Evolutionary conservation across 345 rosid species (phyloP).

Genomic region (Citrus cavaleriei): DNA sequence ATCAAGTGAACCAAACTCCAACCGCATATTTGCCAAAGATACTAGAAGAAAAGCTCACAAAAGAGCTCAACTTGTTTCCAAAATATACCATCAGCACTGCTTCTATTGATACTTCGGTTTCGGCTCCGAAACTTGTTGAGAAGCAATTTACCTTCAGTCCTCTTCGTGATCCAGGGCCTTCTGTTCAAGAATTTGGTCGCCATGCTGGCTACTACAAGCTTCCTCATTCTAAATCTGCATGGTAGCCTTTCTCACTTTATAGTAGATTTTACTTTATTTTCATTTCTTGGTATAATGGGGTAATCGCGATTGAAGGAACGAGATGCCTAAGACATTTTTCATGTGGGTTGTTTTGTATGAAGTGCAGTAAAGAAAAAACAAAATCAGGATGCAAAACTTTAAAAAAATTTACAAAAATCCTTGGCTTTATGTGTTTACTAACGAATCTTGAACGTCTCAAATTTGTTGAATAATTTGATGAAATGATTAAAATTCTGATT

Average conservation of each 20-base stretch:
- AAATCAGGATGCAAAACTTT: neutral
- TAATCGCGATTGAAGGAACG: neutral
- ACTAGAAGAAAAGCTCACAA: too few species aligned
- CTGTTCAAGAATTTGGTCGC: constrained; percentile 62
- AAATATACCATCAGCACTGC: too few species aligned
- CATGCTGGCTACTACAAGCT: constrained; percentile 77
- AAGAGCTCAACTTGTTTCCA: too few species aligned
- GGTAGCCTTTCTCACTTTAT: constrained; percentile 24
- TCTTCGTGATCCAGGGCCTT: constrained; percentile 33
- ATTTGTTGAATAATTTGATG: neutral
- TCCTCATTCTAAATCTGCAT: constrained; percentile 60
- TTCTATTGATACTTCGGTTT: too few species aligned
- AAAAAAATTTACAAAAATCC: neutral
- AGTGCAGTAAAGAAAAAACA: neutral
- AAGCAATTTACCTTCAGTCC: constrained; percentile 32
- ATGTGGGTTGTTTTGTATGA: neutral
- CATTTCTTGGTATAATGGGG: neutral
- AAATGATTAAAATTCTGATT: neutral
- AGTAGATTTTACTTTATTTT: too few species aligned
- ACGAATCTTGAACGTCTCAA: neutral
- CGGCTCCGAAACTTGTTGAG: too few species aligned
- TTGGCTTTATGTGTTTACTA: neutral
- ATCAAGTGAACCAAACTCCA: too few species aligned
- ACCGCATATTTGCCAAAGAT: too few species aligned
- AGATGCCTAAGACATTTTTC: neutral